A percentile compares a stretch with the other conserved stretches of the same genome.
Evolutionary conservation across 208 protist genomes (phyloP).

Genomic region (Wallacemonas sp.): DNA sequence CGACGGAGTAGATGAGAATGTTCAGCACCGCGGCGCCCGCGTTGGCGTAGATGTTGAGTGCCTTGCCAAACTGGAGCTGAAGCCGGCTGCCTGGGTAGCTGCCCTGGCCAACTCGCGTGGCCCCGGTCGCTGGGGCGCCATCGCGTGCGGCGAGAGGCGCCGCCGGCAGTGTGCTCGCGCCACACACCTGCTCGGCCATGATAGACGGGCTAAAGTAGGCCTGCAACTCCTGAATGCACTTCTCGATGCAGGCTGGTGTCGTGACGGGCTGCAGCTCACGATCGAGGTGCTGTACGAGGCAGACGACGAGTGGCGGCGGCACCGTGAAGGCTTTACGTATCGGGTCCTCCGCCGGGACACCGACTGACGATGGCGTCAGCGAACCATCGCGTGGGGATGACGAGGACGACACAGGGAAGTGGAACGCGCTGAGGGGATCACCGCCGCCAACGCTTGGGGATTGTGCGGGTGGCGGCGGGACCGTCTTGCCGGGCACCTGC

Average conservation of each 20-base stretch:
- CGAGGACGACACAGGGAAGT: constrained; percentile 1
- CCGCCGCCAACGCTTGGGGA: background rate
- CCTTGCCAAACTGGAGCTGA: constrained; percentile 68
- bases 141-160: background rate
- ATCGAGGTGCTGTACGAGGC: constrained; percentile 66
- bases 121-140: background rate
- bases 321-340: constrained; percentile 28
- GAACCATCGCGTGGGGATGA: constrained; percentile 1
- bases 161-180: constrained; percentile 12
- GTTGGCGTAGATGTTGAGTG: constrained; percentile 43
- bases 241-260: constrained; percentile 60
- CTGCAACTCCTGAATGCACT: constrained; percentile 64
- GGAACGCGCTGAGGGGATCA: background rate
- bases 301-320: constrained; percentile 52
- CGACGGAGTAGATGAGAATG: constrained; percentile 63
- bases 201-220: constrained; percentile 41
- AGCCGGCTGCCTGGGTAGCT: constrained; percentile 44
- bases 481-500: no score
- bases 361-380: background rate
- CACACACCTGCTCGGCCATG: constrained; percentile 32
- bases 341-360: background rate
- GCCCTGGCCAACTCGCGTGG: constrained; percentile 9
- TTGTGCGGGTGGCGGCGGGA: background rate
- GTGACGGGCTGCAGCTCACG: constrained; percentile 35
- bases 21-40: constrained; percentile 49